Base-by-base conservation (phyloP, 192 early-diverging fungal species). In the Glomus cerebriforme region DNA sequence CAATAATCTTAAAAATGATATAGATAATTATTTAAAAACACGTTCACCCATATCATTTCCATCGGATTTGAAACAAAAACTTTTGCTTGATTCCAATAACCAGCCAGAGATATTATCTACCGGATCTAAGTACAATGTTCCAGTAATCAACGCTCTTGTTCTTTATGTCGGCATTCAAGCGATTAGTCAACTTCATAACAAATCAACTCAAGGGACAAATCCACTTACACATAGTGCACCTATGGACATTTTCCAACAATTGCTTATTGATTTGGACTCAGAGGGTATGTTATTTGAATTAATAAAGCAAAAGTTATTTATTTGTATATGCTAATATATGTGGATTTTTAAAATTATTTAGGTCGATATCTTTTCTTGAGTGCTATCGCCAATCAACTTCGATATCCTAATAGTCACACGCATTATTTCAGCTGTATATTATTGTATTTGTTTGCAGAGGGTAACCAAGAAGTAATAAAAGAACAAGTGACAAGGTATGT, bases 341-440 rank as follows among this genome's bases (percentile, higher is more conserved):
- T 60, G n/a, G 1, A 59, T 67, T 3, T 39, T 7, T 24, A 19
- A 35, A 67, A 35, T n/a, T 34, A 15, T 27, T 13, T 29, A 78
- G 92, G 94, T 15, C 91, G 96, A n/a, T 98, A 98, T 80, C 81
- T 95, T 70, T 87, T 98, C 73, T 83, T 98, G 69, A 95, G 89
- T 77, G 96, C 95, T 8, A 95, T 99, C 80, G 95, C 96, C 59
- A 98, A 98, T 85, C 98, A 98, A 83, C 88, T 99, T 81, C 91
- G 98, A 78, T 98, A 94, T 86, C 96, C 98, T n/a, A 98, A 96
- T 84, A 92, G 92, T 47, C 98, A 99, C 81, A 99, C 98, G 17
- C 93, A 95, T 79, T 96, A 96, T 80, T 98, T 96, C 83, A 96
- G 94, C 82, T 91, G 92, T 77, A 89, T 95, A 29, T 83, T 99